Percentiles rank a stretch among this genome's conserved stretches.
Conservation (phyloP, 441 rosid genomes). For the Populus hybrid region DNA sequence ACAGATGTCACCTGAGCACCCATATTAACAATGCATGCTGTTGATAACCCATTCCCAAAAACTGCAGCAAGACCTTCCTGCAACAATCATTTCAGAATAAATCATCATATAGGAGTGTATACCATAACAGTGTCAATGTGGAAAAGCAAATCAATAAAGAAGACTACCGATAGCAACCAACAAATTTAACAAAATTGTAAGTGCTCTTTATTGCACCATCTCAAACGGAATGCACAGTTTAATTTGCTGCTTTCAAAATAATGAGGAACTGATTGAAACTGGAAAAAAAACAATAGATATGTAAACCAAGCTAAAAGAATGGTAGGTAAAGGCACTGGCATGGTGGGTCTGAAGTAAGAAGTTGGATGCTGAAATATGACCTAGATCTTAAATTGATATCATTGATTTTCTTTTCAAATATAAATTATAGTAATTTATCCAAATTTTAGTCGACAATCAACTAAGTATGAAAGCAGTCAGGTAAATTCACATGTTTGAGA, state of each 20-base stretch:
- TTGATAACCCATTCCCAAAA: constrained; percentile 92
- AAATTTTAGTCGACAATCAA: neutral
- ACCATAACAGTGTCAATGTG: constrained; percentile 3
- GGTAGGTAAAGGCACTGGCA: neutral
- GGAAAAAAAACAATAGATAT: neutral
- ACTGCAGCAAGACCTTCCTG: constrained; percentile 96
- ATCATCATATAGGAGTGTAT: constrained; percentile 16
- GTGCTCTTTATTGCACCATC: neutral
- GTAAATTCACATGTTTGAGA: neutral
- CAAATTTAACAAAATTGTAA: neutral
- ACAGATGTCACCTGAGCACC: constrained; percentile 93
- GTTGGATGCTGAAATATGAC: neutral
- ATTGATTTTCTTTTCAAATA: neutral
- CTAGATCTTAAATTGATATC: neutral
- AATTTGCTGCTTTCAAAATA: neutral
- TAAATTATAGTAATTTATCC: neutral
- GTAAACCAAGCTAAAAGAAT: neutral
- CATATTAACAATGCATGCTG: constrained; percentile 87
- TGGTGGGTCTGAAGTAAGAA: neutral
- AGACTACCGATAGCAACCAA: neutral
- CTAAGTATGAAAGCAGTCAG: neutral
- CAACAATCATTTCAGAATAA: constrained; percentile 17
- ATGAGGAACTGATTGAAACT: neutral
- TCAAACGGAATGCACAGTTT: neutral
- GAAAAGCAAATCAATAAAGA: constrained; percentile 15